These are phyloP conservation scores for Monotropa hypopitys DNA, from an alignment of 179 eudicot genomes.

Conservation along the genomic window DNA sequence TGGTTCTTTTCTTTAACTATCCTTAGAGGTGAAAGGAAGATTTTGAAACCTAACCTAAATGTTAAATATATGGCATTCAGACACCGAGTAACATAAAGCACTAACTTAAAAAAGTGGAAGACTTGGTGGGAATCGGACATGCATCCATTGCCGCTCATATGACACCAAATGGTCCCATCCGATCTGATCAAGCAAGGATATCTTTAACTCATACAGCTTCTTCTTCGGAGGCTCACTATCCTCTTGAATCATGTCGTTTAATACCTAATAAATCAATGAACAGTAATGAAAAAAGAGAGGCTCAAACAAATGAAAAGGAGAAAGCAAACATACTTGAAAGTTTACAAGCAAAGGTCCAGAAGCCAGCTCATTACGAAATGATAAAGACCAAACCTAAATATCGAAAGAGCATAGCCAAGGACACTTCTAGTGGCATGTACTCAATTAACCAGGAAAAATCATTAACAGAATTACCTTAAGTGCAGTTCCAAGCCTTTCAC, in stretches of 20 bases:
- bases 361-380: background rate
- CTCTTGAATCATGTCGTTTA: constrained; percentile 56
- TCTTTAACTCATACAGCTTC: constrained; percentile 64
- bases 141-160: constrained; percentile 78
- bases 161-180: constrained; percentile 81
- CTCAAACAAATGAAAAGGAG: background rate
- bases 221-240: constrained; percentile 66
- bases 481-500: constrained; percentile 73
- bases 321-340: background rate
- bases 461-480: constrained; percentile 49
- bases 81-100: background rate
- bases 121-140: constrained; percentile 60
- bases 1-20: background rate
- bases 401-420: background rate
- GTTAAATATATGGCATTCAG: background rate
- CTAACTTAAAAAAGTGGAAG: constrained; percentile 53
- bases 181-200: constrained; percentile 56
- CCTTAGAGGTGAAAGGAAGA: background rate
- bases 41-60: background rate
- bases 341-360: background rate
- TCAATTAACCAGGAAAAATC: background rate
- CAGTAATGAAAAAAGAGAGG: background rate
- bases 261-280: constrained; percentile 30
- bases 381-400: background rate
- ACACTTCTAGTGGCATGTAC: background rate